A percentile compares a stretch with the other conserved stretches of the same genome.
Evolutionary conservation across 176 grass and related monocot genomes (phyloP).

Genomic region (Carex pumila): DNA sequence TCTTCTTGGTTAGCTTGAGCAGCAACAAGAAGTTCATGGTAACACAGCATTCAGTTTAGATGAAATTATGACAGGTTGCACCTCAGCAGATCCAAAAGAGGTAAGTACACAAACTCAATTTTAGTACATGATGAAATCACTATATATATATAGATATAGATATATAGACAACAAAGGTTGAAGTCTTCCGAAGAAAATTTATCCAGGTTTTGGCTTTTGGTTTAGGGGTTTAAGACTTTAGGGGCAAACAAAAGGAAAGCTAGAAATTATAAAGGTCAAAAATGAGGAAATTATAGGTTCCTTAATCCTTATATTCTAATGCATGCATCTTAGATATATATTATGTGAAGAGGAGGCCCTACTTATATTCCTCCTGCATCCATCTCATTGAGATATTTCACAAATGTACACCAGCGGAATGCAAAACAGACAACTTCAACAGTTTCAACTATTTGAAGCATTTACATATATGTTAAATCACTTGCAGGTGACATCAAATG

Average conservation of each 20-base stretch:
- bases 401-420: background rate
- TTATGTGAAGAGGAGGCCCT: background rate
- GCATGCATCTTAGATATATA: background rate
- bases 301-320: background rate
- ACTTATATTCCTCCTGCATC: background rate
- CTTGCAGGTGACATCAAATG: constrained; percentile 59
- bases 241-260: background rate
- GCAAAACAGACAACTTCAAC: background rate
- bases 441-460: background rate
- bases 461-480: background rate
- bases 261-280: background rate
- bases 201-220: background rate
- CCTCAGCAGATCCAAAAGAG: constrained; percentile 45
- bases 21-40: constrained; percentile 41
- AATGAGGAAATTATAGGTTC: background rate
- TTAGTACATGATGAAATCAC: background rate
- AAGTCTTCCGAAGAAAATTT: background rate
- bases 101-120: constrained; percentile 21
- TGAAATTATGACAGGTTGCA: constrained; percentile 71
- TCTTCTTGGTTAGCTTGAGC: background rate
- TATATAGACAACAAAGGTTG: background rate
- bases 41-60: constrained; percentile 52
- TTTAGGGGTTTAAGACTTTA: background rate
- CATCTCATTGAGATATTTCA: background rate
- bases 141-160: background rate